These are phyloP conservation scores for Fusarium sp. DNA, from an alignment of 2,329 filamentous ascomycete genomes.

Conservation along the genomic window DNA sequence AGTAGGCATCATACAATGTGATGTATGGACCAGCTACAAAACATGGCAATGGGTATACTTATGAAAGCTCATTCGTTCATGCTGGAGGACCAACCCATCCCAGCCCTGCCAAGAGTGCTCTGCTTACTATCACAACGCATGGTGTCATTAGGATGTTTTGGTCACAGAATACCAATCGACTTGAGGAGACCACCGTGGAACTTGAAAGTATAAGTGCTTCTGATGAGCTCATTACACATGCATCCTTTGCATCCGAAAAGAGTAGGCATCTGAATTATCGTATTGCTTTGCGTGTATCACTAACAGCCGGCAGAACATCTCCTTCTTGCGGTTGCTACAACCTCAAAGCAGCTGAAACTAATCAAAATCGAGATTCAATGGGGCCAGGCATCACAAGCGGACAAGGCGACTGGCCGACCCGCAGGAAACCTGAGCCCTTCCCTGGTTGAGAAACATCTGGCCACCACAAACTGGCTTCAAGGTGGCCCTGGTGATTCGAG, in stretches of 20 bases:
- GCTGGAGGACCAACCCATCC: constrained; percentile 79
- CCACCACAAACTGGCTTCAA: constrained; percentile 66
- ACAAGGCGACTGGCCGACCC: constrained; percentile 61
- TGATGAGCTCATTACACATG: constrained; percentile 83
- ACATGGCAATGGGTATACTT: constrained; percentile 71
- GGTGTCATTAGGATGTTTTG: constrained; percentile 81
- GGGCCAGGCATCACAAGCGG: constrained; percentile 63
- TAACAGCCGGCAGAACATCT: constrained; percentile 59
- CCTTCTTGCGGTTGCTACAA: constrained; percentile 73
- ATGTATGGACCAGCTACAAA: constrained; percentile 72
- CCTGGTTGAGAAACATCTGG: constrained; percentile 65
- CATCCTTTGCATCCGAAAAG: constrained; percentile 78
- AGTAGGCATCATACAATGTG: constrained; percentile 54
- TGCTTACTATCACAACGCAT: constrained; percentile 80
- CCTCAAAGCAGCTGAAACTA: constrained; percentile 76
- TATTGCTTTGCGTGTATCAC: neutral
- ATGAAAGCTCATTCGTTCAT: constrained; percentile 72
- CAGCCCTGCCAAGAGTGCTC: constrained; percentile 73
- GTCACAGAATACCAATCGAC: constrained; percentile 76
- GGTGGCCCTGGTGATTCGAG: constrained; percentile 55
- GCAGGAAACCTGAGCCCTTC: constrained; percentile 61
- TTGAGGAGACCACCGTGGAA: constrained; percentile 78
- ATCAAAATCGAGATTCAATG: constrained; percentile 80
- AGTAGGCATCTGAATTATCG: constrained; percentile 56
- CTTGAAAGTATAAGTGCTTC: constrained; percentile 77